These are phyloP conservation scores for Mucor sp. DNA, from an alignment of 371 early-diverging fungal genomes.

Conservation along the genomic window DNA sequence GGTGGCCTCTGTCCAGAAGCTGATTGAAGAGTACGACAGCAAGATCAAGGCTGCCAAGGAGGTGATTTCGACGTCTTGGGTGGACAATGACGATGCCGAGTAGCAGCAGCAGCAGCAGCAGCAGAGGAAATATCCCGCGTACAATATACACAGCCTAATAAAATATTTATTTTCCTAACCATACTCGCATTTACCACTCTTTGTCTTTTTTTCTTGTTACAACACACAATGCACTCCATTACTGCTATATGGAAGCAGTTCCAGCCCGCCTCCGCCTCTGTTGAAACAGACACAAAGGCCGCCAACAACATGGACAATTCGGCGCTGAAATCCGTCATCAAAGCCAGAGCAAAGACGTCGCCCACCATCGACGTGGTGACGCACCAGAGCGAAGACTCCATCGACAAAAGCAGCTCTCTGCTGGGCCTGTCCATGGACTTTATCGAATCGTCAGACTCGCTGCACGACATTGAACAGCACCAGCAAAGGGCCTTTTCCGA, in stretches of 20 bases:
- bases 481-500: neutral
- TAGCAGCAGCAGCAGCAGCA: neutral
- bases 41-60: slow-evolving; percentile 53
- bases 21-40: slow-evolving; percentile 56
- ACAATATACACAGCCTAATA: neutral
- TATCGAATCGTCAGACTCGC: slow-evolving; percentile 5
- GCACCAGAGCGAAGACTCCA: neutral
- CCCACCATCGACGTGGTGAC: slow-evolving; percentile 7
- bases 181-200: neutral
- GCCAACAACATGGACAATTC: slow-evolving; percentile 7
- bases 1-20: slow-evolving; percentile 51
- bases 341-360: neutral
- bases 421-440: neutral
- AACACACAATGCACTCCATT: neutral
- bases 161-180: slow-evolving; percentile 4
- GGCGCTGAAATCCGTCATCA: slow-evolving; percentile 8
- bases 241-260: slow-evolving; percentile 2
- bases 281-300: neutral
- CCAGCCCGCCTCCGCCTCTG: neutral
- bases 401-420: neutral
- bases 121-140: neutral
- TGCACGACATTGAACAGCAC: slow-evolving; percentile 1
- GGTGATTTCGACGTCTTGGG: slow-evolving; percentile 38
- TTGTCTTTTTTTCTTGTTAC: neutral
- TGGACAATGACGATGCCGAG: slow-evolving; percentile 3